Percentiles rank a stretch among this genome's conserved stretches.
Conservation (phyloP, 2,329 filamentous ascomycete genomes). For the Penicillium polonicum region DNA sequence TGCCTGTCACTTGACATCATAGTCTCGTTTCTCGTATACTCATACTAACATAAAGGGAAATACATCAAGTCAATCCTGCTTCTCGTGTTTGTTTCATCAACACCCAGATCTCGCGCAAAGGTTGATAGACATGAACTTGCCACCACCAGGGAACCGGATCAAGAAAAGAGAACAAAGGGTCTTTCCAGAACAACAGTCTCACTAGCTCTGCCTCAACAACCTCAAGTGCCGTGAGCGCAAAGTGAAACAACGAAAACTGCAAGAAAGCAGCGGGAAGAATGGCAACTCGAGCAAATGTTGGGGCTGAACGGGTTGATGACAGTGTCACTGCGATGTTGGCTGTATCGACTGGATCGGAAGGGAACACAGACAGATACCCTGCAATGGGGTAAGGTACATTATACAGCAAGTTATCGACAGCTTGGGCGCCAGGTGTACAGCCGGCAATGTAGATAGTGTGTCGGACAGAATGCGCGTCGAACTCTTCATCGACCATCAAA, state of each 20-base stretch:
- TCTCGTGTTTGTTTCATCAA: constrained; percentile 41
- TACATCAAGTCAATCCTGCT: constrained; percentile 33
- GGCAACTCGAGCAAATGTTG: background rate
- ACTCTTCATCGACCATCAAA: constrained; percentile 60
- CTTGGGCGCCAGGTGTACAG: constrained; percentile 32
- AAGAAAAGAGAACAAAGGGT: constrained; percentile 54
- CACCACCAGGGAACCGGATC: constrained; percentile 60
- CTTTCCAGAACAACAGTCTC: constrained; percentile 52
- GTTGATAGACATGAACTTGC: constrained; percentile 59
- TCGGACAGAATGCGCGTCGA: constrained; percentile 32
- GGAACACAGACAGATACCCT: constrained; percentile 30
- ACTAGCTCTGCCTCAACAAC: constrained; percentile 8
- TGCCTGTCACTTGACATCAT: constrained; percentile 6
- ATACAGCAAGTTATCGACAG: constrained; percentile 31
- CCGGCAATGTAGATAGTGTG: constrained; percentile 35
- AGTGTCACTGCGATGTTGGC: constrained; percentile 10
- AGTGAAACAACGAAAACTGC: background rate
- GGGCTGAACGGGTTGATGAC: constrained; percentile 6
- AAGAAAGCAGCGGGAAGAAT: constrained; percentile 1
- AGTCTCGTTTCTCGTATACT: constrained; percentile 10
- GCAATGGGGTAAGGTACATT: constrained; percentile 28
- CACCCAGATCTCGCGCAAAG: constrained; percentile 39
- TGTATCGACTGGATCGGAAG: constrained; percentile 16
- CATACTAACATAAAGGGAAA: background rate
- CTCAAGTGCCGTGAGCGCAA: background rate